Base-by-base conservation (phyloP, 2,329 filamentous ascomycete species). In the Incumbomyces delicatus region DNA sequence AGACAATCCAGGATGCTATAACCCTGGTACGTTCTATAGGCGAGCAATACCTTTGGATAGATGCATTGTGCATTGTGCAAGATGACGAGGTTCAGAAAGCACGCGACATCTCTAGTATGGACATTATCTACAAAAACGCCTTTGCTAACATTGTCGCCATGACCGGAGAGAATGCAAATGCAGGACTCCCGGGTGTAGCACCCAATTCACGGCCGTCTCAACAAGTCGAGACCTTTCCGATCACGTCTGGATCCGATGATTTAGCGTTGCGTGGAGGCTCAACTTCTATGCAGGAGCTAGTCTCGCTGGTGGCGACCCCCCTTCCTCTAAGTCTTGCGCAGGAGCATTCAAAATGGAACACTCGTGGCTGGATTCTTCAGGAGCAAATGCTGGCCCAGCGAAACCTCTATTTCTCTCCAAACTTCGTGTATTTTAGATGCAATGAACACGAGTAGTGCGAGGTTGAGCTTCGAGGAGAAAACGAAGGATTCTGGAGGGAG, bases 1-100 rank as follows among this genome's bases (percentile, higher is more conserved):
- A 36, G 7, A 35, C 36, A 12, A 47, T 56, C 12, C 5, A 34
- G n/a, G 53, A 56, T 29, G 53, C 53, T 11, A 47, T 53, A 5
- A 29, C 22, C 3, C 11, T 55, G n/a, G 38, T 40, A 6, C 7
- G 29, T n/a, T 16, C 16, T 41, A 33, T 56, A 2, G 46, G 53
- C 1, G 30, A 46, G 12, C 43, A 39, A 18, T 54, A 52, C 38
- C 42, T 56, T 10, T 56, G 53, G 53, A 44, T 54, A 22, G 54
- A 56, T 41, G 22, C 8, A 33, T 50, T 16, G 22, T 27, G 22
- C 22, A 27, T 56, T 14, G 43, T 45, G 20, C 50, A 56, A 35
- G 50, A 51, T 20, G 44, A 56, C 29, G 29, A 34, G 2, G 27
- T 39, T 1, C 20, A 53, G 17, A 51, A 47, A 39, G 27, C 30